Base-by-base conservation (phyloP, 2,329 filamentous ascomycete species). In the Penicillium sp. region DNA sequence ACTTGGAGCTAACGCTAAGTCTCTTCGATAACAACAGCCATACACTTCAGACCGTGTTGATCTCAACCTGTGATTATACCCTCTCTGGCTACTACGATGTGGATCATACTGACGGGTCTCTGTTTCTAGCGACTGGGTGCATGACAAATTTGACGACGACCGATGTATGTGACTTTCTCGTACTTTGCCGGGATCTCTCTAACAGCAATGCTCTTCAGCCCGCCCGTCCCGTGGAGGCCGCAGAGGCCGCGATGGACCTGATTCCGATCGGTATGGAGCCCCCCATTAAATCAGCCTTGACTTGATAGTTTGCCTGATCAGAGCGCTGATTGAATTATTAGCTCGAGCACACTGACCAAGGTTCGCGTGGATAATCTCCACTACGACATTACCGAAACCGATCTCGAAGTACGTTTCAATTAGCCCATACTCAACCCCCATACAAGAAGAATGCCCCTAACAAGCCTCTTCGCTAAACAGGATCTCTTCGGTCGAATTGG, bases 301-400 rank as follows among this genome's bases (percentile, higher is more conserved):
- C 4, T 35, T 19, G 23, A 29, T 23, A 15, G 6, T 15, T 25
- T 39, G 27, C 21, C 29, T 21, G 25, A 31, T 9, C 51, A 49
- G n/a, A 17, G n/a, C 58, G 53, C 59, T 68, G 57, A 68, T 62
- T 67, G 63, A 36, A 54, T 13, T 64, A 85, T 23, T 42, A 58
- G 85, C 68, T 81, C 83, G 36, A 70, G 78, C 31, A 77, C 78
- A 56, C 86, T 87, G 66, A 81, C 87, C 45, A 93, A 91, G 76
- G 76, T 97, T 64, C 88, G 88, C 64, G 88, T 96, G 60, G 91
- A 96, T 61, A 96, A 96, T 72, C 79, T 97, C 57, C 93, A 97
- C 75, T 97, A 96, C 75, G 93, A 97, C 60, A 82, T 97, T 61
- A 93, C 89, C 13, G 86, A 93, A 74, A 87, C 88, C 38, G 93